Evolutionary conservation across 257 asterid genomes (phyloP), one percentile per base, ranked within the genome.

Genomic region (Primulina eburnea): DNA sequence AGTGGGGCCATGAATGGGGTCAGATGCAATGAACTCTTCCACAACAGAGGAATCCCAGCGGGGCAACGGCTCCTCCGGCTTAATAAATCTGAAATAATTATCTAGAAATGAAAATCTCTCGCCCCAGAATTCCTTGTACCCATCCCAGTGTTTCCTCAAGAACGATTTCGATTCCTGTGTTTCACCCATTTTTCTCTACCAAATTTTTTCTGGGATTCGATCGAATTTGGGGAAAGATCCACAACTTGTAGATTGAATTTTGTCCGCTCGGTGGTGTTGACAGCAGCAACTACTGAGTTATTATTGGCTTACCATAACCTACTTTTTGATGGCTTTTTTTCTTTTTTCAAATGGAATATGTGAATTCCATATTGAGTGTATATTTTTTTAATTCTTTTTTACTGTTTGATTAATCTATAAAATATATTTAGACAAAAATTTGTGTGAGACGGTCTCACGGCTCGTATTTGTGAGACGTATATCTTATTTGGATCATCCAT

Each of bases 31-130:
- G 87, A 90, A 93, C 50, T 88, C 86, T 20, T 85, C 90, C n/a
- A 93, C 95, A 34, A 79, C 96, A 11, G 96, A 79, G 63, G 83
- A 77, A 28, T 90, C 83, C 99, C 99, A 89, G 21, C 84, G 83
- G 56, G 96, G 92, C 69, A 90, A 82, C 32, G 95, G 96, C 71
- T 80, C 78, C 18, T 82, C 96, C n/a, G 96, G 89, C 64, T 89
- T 63, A 47, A 88, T 74, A 62, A 90, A 84, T 81, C 82, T 86
- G 7, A 95, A 74, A 71, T 93, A 93, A 66, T 85, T 89, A 5
- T 85, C 85, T 71, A 87, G 62, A 64, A 84, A 75, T 1, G 96
- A 85, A 76, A 89, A 88, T 65, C 94, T 79, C 67, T 89, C 96
- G 4, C 82, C 76, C 96, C 89, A 90, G 64, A 86, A 90, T 24